Evolutionary conservation across 2,329 filamentous ascomycete species (phyloP).

Genomic region (Monilinia vaccinii-corymbosi): DNA sequence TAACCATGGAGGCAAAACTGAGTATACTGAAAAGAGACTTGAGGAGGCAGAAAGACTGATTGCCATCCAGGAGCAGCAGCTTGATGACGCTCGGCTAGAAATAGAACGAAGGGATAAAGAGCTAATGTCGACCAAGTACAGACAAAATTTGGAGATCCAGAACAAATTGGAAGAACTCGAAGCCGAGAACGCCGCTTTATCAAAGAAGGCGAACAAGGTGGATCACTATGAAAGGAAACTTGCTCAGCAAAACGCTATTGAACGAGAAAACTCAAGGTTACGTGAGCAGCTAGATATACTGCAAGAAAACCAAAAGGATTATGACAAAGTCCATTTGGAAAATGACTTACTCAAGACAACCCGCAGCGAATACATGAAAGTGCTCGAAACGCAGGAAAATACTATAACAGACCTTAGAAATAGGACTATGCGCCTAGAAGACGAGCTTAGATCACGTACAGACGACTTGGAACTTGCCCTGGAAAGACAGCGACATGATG

Average conservation of each 20-base stretch:
- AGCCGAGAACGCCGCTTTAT: conserved; percentile 47
- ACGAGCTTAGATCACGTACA: conserved; percentile 31
- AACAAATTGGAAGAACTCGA: conserved; percentile 49
- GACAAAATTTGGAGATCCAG: conserved; percentile 39
- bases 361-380: conserved; percentile 32
- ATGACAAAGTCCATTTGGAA: conserved; percentile 24
- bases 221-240: conserved; percentile 56
- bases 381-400: conserved; percentile 28
- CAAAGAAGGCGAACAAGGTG: conserved; percentile 53
- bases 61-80: conserved; percentile 57
- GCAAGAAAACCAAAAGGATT: conserved; percentile 37
- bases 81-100: conserved; percentile 42
- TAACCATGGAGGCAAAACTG: conserved; percentile 40
- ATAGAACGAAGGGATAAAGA: conserved; percentile 39
- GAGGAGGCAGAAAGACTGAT: conserved; percentile 65
- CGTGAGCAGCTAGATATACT: conserved; percentile 46
- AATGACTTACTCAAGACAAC: conserved; percentile 29
- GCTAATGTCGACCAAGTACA: conserved; percentile 37
- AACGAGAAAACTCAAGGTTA: conserved; percentile 46
- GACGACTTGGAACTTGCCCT: conserved; percentile 27
- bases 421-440: conserved; percentile 34
- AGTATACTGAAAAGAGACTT: conserved; percentile 46
- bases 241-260: conserved; percentile 45
- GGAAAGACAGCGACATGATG: conserved; percentile 36
- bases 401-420: conserved; percentile 33